Evolutionary conservation across 2,329 filamentous ascomycete species (phyloP).

Genomic region (Ceratocystis cubensis): DNA sequence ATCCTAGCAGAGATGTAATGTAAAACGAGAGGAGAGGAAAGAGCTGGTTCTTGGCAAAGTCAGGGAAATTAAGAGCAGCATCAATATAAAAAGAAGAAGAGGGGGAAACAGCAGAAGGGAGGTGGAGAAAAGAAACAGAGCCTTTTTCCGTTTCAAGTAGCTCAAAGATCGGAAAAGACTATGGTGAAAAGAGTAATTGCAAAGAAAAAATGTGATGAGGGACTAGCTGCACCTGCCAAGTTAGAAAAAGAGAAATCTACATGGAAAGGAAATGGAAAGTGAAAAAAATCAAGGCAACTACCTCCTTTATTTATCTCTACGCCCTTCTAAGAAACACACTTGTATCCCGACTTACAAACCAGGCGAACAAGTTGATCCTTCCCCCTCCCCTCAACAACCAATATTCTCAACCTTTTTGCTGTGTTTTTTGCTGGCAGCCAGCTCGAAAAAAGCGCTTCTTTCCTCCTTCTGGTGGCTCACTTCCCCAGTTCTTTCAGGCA

Average conservation of each 20-base stretch:
- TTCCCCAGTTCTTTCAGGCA: not conserved
- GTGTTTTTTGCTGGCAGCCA: not conserved
- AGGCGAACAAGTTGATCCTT: too few species aligned
- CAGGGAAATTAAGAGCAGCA: not conserved
- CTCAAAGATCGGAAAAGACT: not conserved
- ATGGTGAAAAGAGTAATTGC: not conserved
- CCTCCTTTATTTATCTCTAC: not conserved
- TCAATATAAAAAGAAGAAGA: not conserved
- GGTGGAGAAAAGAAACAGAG: not conserved
- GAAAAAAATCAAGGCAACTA: not conserved
- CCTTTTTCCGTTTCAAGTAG: not conserved
- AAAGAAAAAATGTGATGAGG: not conserved
- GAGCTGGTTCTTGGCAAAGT: not conserved
- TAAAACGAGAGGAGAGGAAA: not conserved
- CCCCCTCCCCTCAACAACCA: too few species aligned
- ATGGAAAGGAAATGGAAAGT: not conserved
- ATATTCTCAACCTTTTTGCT: too few species aligned
- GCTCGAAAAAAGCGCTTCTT: not conserved
- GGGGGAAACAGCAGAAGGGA: not conserved
- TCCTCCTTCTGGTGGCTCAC: not conserved
- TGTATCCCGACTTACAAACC: too few species aligned
- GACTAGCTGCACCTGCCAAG: too few species aligned
- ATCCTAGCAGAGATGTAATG: not conserved
- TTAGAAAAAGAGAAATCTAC: not conserved
- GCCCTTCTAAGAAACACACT: too few species aligned